phyloP scores from a whole-genome alignment of 2,329 filamentous ascomycete genomes.

The Ophiostoma populinum region DNA sequence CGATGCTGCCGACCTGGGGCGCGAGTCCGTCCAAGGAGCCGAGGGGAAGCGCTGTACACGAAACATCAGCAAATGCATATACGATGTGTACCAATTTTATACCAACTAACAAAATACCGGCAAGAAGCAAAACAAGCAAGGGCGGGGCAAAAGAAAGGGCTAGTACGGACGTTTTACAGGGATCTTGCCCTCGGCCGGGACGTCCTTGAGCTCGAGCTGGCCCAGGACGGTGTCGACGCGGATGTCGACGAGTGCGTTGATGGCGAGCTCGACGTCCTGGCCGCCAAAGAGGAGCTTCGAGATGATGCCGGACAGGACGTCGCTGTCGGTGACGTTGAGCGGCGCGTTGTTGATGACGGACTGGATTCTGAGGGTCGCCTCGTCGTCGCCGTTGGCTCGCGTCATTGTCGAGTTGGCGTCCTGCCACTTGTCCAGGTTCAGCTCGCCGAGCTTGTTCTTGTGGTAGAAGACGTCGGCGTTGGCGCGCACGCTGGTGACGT shows the following conservation, averaged over 20 bases:
- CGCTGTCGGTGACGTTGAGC: conserved; percentile 62
- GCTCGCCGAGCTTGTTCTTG: conserved; percentile 57
- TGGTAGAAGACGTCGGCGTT: conserved; percentile 69
- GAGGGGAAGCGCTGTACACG: conserved; percentile 36
- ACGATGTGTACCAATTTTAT: no score
- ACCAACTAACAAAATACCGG: conserved; percentile 19
- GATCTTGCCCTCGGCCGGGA: conserved; percentile 73
- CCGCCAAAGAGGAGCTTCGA: conserved; percentile 62
- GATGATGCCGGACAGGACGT: conserved; percentile 67
- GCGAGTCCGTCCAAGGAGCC: conserved; percentile 29
- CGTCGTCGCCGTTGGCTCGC: conserved; percentile 35
- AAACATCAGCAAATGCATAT: conserved; percentile 4
- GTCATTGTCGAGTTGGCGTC: conserved; percentile 62
- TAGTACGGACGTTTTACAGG: conserved; percentile 77
- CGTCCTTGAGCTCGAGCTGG: conserved; percentile 59
- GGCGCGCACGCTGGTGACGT: conserved; percentile 60
- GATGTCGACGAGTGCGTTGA: conserved; percentile 69
- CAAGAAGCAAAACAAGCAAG: neutral
- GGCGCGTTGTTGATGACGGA: conserved; percentile 65
- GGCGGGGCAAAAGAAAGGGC: conserved; percentile 15
- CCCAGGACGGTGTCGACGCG: conserved; percentile 70
- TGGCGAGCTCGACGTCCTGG: conserved; percentile 49
- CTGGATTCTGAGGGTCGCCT: conserved; percentile 51
- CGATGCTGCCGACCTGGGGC: conserved; percentile 54
- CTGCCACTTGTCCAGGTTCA: conserved; percentile 73